Base-by-base conservation (phyloP, 257 asterid genomes). In the Capsicum pubescens region DNA sequence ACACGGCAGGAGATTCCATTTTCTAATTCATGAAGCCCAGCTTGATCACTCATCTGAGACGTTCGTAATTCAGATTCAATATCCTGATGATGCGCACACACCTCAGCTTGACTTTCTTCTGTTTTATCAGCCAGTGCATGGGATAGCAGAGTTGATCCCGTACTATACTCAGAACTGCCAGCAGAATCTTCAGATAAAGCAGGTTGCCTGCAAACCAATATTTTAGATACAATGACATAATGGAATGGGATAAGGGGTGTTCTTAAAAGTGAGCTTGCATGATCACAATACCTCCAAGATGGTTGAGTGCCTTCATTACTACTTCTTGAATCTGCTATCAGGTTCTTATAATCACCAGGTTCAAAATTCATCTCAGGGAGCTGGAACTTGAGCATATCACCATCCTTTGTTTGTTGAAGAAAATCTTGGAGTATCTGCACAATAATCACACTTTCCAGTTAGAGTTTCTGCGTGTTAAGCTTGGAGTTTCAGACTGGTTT, bases 91-190 rank as follows among this genome's bases (percentile, higher is more conserved):
- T 69, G 85, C 81, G 67, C 83, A 83, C 89, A 69, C 80, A 84
- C 84, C 82, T 90, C 92, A 66, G 92, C 87, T 79, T 86, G 97
- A 42, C 88, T 78, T 85, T 87, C 94, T 82, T 90, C 95, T 39
- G 87, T 84, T 84, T 83, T 89, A 88, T 93, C 92, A 60, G 81
- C 71, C 6, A 89, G 81, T 57, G 81, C 79, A 81, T 81, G 90
- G 81, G 91, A 72, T 78, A 91, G 85, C 83, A 90, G 77, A 87
- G 94, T 91, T 59, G 99, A 96, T 60, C 98, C 98, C 50, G 93
- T 88, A 84, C 98, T 97, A 86, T 91, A 93, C 68, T 92, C 97
- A 6, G 99, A 95, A 91, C 97, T 92, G 79, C 94, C 89, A 16
- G 99, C 88, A 54, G 97, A 91, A 55, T 92, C 90, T 59, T 88